Base-by-base conservation (phyloP, 305 asterid genomes). In the Plantago coronopus region DNA sequence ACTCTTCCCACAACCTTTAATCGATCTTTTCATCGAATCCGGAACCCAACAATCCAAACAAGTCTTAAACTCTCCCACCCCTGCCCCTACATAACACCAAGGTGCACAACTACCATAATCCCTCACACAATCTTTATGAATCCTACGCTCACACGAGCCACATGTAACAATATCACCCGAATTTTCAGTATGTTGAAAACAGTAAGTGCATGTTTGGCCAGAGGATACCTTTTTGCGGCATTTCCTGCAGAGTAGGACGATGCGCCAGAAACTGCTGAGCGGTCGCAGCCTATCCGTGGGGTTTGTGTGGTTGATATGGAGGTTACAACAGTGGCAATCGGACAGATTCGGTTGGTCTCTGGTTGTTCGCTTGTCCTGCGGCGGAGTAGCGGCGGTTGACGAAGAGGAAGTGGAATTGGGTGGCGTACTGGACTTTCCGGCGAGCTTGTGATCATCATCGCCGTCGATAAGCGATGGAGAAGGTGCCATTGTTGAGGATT, bases 31-130 rank as follows among this genome's bases (percentile, higher is more conserved):
- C 15, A 87, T 82, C 79, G 54, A 65, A 14, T 78, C 79, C 19
- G 99, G 99, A 55, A 93, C 82, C 99, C 99, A 93, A 75, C 99
- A 93, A 79, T 93, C 99, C 25, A 87, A 68, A 65, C 99, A 93
- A 60, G 73, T 82, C 77, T 75, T 65, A 63, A 69, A 66, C 48
- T 83, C 74, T 47, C 76, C 77, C 69, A 54, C 67, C 54, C 68
- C 78, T 19, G n/a, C 69, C 29, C 73, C 77, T 67, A 69, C 66
- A 76, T 78, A 80, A 59, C 89, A 68, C 97, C 95, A 84, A 17
- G 97, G 96, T 19, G 79, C 66, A 42, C 77, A 84, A 74, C 70
- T 63, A 43, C 76, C 77, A 69, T 67, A 84, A 43, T 70, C 74
- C 27, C 53, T 53, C 61, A 81, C 82, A 75, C 97, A 93, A 49